phyloP scores from a whole-genome alignment of 2,329 filamentous ascomycete species.

The Allantophomopsis lycopodina region DNA sequence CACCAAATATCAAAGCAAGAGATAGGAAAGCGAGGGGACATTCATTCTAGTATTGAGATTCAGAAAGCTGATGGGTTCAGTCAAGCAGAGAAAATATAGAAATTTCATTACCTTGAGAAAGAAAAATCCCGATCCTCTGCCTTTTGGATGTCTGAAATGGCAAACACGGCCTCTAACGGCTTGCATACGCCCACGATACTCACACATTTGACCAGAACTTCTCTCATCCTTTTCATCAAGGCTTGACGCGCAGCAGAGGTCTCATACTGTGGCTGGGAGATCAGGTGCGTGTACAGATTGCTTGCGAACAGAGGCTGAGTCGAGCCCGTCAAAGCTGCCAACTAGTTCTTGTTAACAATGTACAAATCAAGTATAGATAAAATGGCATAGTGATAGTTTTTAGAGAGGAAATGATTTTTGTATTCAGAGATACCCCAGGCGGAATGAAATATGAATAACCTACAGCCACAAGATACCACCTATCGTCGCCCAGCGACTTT shows the following conservation, averaged over 20 bases:
- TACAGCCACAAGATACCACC: constrained; percentile 30
- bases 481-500: constrained; percentile 24
- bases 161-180: constrained; percentile 31
- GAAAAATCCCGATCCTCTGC: constrained; percentile 39
- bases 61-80: too few species aligned
- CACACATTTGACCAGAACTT: constrained; percentile 44
- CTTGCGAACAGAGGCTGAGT: constrained; percentile 35
- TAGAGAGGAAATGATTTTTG: too few species aligned
- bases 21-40: too few species aligned
- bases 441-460: constrained; percentile 2
- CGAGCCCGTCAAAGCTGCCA: constrained; percentile 23
- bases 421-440: neutral
- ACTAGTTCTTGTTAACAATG: constrained; percentile 1
- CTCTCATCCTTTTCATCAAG: constrained; percentile 36
- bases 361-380: too few species aligned
- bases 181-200: constrained; percentile 47
- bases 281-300: constrained; percentile 41
- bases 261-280: constrained; percentile 28
- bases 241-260: constrained; percentile 28
- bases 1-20: too few species aligned
- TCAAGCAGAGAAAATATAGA: neutral
- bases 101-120: constrained; percentile 12
- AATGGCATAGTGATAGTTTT: too few species aligned
- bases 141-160: constrained; percentile 10
- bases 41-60: too few species aligned